Percentiles rank a stretch among this genome's conserved stretches.
Evolutionary conservation across 106 monocot species (phyloP).

Genomic region (Allium fistulosum): DNA sequence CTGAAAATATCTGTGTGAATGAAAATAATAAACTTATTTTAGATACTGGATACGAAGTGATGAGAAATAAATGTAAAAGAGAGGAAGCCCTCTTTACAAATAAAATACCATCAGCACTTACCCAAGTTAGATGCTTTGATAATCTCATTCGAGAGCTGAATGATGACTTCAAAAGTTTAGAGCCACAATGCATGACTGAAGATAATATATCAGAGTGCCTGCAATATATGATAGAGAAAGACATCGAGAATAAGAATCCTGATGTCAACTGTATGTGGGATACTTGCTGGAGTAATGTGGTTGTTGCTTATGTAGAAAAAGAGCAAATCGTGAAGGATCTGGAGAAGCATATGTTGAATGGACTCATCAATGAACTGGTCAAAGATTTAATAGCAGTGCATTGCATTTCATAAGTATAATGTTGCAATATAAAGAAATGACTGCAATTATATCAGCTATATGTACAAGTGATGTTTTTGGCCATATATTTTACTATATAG

Average conservation of each 20-base stretch:
- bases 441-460: background rate
- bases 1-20: constrained; percentile 12
- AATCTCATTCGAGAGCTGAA: constrained; percentile 46
- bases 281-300: constrained; percentile 35
- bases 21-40: constrained; percentile 25
- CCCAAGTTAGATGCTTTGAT: constrained; percentile 26
- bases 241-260: constrained; percentile 33
- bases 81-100: constrained; percentile 15
- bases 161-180: constrained; percentile 36
- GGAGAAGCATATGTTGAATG: constrained; percentile 48
- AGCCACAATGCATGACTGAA: constrained; percentile 3
- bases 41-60: constrained; percentile 47
- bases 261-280: constrained; percentile 73
- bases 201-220: constrained; percentile 22
- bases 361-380: constrained; percentile 48
- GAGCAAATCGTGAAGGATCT: constrained; percentile 37
- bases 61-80: constrained; percentile 52
- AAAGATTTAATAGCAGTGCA: constrained; percentile 27
- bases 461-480: background rate
- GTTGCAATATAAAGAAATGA: background rate
- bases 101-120: background rate
- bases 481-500: background rate
- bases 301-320: constrained; percentile 26
- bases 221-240: constrained; percentile 37
- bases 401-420: constrained; percentile 7